Evolutionary conservation across 2,329 filamentous ascomycete genomes (phyloP).

Genomic region (Apiospora sp.): DNA sequence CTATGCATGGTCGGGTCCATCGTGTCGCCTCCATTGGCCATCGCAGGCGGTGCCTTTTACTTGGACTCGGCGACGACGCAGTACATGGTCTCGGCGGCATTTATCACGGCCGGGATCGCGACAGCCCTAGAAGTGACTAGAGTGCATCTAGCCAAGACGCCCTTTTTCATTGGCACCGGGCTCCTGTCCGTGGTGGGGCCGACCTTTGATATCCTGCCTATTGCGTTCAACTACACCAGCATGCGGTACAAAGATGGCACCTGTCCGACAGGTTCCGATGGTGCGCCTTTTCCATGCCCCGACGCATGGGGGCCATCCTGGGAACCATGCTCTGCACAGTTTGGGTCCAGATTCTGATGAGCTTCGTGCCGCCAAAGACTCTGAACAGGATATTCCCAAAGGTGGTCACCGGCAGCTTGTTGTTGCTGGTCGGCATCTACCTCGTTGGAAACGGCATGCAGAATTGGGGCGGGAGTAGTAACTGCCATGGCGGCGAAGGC

Average conservation of each 20-base stretch:
- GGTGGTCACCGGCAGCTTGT: constrained; percentile 72
- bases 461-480: constrained; percentile 73
- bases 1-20: constrained; percentile 70
- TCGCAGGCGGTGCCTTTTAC: constrained; percentile 65
- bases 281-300: constrained; percentile 67
- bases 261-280: constrained; percentile 63
- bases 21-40: constrained; percentile 67
- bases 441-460: constrained; percentile 69
- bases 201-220: constrained; percentile 72
- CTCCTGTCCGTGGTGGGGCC: constrained; percentile 74
- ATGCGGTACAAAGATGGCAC: constrained; percentile 72
- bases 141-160: constrained; percentile 68
- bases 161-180: constrained; percentile 71
- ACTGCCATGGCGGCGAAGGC: constrained; percentile 56
- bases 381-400: constrained; percentile 72
- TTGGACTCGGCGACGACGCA: constrained; percentile 61
- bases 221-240: constrained; percentile 66
- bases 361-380: constrained; percentile 67
- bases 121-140: constrained; percentile 72
- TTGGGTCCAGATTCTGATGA: constrained; percentile 68
- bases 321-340: constrained; percentile 59
- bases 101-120: constrained; percentile 72
- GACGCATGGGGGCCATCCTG: constrained; percentile 72
- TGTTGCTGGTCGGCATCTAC: constrained; percentile 71
- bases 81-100: constrained; percentile 73